Evolutionary conservation across 208 protist species (phyloP).

Genomic region (Wallacemonas sp.): DNA sequence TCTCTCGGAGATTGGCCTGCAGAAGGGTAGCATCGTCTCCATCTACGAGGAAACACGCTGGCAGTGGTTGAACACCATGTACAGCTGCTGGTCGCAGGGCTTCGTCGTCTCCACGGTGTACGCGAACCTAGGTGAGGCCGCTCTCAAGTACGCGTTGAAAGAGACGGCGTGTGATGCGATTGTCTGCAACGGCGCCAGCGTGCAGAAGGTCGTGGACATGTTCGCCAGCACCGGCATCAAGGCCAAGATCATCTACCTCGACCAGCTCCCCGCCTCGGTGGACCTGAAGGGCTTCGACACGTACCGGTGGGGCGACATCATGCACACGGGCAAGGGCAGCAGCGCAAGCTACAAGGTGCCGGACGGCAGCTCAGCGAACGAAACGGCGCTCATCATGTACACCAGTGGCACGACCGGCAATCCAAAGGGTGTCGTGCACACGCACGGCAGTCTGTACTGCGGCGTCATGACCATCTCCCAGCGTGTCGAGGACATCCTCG

Average conservation of each 20-base stretch:
- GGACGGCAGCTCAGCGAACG: conserved; percentile 30
- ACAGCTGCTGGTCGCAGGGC: conserved; percentile 60
- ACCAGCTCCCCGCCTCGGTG: conserved; percentile 35
- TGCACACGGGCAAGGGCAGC: conserved; percentile 43
- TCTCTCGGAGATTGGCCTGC: conserved; percentile 51
- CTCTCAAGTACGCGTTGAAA: conserved; percentile 68
- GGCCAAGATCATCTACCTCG: conserved; percentile 64
- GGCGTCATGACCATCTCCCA: conserved; percentile 46
- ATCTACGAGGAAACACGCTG: conserved; percentile 87
- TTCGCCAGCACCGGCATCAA: conserved; percentile 44
- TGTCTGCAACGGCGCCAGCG: conserved; percentile 62
- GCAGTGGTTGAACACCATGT: conserved; percentile 73
- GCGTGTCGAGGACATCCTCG: conserved; percentile 49
- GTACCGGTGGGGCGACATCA: conserved; percentile 53
- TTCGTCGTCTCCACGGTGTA: conserved; percentile 78
- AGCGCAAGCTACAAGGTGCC: conserved; percentile 25
- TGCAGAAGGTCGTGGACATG: conserved; percentile 51
- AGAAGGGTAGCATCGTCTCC: conserved; percentile 40
- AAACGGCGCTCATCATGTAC: conserved; percentile 87
- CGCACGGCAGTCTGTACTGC: conserved; percentile 66
- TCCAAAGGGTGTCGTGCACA: conserved; percentile 89
- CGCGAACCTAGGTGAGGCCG: conserved; percentile 81
- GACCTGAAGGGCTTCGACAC: conserved; percentile 31
- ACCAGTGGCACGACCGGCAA: conserved; percentile 90
- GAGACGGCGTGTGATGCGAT: conserved; percentile 70